A percentile compares a stretch with the other conserved stretches of the same genome.
Conservation (phyloP, 2,329 filamentous ascomycete species). For the Beauveria australis region DNA sequence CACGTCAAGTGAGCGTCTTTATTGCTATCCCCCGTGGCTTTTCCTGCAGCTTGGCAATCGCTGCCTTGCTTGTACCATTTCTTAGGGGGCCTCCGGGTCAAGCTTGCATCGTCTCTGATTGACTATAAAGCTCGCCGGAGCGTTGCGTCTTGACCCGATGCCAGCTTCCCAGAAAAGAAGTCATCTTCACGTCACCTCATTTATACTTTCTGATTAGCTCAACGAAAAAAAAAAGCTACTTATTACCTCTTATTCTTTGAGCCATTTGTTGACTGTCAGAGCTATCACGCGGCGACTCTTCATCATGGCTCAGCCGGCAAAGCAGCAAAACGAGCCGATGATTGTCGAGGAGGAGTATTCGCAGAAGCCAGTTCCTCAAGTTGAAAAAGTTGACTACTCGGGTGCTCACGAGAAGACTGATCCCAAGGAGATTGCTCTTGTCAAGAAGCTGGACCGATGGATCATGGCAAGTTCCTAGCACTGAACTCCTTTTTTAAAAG, state of each 20-base stretch:
- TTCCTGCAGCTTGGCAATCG: neutral
- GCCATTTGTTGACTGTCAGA: too few species aligned
- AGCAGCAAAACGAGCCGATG: neutral
- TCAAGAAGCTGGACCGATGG: slow-evolving; percentile 30
- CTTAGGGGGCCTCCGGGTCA: too few species aligned
- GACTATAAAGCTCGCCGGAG: neutral
- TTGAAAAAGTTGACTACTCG: slow-evolving; percentile 26
- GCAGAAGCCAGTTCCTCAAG: slow-evolving; percentile 14
- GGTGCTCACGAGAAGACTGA: slow-evolving; percentile 31
- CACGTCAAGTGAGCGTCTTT: too few species aligned
- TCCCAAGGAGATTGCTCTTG: slow-evolving; percentile 29
- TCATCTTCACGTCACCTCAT: neutral
- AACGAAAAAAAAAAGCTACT: too few species aligned
- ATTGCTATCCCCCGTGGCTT: neutral
- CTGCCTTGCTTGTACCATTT: neutral
- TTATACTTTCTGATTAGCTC: neutral
- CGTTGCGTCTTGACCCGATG: too few species aligned
- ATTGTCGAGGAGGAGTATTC: neutral
- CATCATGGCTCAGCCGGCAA: neutral
- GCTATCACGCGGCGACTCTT: neutral
- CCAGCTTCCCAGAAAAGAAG: too few species aligned
- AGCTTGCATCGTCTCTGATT: neutral
- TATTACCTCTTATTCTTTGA: neutral
- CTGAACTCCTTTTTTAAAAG: neutral
- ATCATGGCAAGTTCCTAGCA: slow-evolving; percentile 23